These are phyloP conservation scores for Tillandsia leiboldiana DNA, from an alignment of 176 grass and related monocot genomes.

Conservation along the genomic window DNA sequence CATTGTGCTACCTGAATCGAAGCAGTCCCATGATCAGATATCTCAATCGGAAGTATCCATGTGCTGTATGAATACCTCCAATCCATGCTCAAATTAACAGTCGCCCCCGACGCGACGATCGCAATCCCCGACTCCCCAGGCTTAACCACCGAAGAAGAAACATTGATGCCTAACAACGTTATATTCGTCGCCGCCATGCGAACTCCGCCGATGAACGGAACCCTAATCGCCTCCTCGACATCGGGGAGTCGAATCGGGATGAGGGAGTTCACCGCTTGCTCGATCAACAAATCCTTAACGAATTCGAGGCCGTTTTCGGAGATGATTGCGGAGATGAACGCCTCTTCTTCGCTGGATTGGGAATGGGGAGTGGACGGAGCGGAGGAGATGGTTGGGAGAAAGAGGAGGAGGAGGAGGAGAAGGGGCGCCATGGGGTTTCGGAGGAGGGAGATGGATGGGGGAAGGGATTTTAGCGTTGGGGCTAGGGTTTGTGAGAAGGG, in stretches of 20 bases:
- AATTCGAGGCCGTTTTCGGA: constrained; percentile 77
- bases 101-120: constrained; percentile 59
- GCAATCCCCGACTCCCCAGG: constrained; percentile 54
- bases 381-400: constrained; percentile 13
- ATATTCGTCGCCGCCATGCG: constrained; percentile 42
- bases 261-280: constrained; percentile 42
- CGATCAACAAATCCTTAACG: constrained; percentile 66
- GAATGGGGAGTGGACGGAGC: background rate
- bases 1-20: constrained; percentile 53
- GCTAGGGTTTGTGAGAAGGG: no score
- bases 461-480: background rate
- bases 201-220: constrained; percentile 60
- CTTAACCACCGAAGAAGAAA: constrained; percentile 37
- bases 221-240: constrained; percentile 47
- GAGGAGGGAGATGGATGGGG: constrained; percentile 8
- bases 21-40: constrained; percentile 60
- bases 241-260: constrained; percentile 45
- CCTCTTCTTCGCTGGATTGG: background rate
- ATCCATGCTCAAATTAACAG: constrained; percentile 54
- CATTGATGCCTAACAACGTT: constrained; percentile 33
- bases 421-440: constrained; percentile 15
- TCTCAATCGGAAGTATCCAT: constrained; percentile 48
- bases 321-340: constrained; percentile 60
- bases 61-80: constrained; percentile 69
- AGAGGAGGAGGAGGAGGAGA: constrained; percentile 16